phyloP scores from a whole-genome alignment of 495 filamentous ascomycete species.

The Hypoxylon crocopeplum region DNA sequence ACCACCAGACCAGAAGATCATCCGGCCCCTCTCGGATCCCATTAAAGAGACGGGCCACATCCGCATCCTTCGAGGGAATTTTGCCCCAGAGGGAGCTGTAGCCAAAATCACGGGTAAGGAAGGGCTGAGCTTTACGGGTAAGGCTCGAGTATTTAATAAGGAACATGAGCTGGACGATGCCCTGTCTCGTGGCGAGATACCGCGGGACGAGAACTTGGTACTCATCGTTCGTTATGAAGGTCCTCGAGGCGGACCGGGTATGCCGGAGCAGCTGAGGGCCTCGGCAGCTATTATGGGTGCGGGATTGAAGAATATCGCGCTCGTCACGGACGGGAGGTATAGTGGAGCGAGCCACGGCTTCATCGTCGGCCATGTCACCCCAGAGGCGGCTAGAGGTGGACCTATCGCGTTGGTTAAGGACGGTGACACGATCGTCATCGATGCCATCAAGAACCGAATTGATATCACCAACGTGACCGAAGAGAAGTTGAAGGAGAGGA shows the following conservation, averaged over 20 bases:
- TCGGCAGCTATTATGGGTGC: slow-evolving; percentile 93
- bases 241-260: slow-evolving; percentile 92
- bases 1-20: slow-evolving; percentile 81
- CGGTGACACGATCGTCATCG: slow-evolving; percentile 87
- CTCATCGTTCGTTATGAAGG: slow-evolving; percentile 95
- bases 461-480: slow-evolving; percentile 67
- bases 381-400: slow-evolving; percentile 83
- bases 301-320: slow-evolving; percentile 82
- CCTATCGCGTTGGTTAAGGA: slow-evolving; percentile 81
- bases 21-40: slow-evolving; percentile 79
- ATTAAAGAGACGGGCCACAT: slow-evolving; percentile 91
- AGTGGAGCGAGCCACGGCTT: slow-evolving; percentile 92
- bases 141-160: slow-evolving; percentile 90
- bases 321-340: slow-evolving; percentile 94
- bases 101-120: slow-evolving; percentile 99
- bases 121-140: slow-evolving; percentile 80
- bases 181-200: slow-evolving; percentile 71
- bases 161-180: slow-evolving; percentile 80
- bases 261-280: slow-evolving; percentile 96
- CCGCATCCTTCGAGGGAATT: slow-evolving; percentile 87
- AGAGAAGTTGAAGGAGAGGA: slow-evolving; percentile 72
- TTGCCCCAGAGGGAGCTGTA: slow-evolving; percentile 90
- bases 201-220: slow-evolving; percentile 80
- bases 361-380: slow-evolving; percentile 90
- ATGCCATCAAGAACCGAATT: slow-evolving; percentile 79